A percentile compares a stretch with the other conserved stretches of the same genome.
These are phyloP conservation scores for Microascus cirrosus DNA, from an alignment of 2,329 filamentous ascomycete genomes.

Conservation along the genomic window DNA sequence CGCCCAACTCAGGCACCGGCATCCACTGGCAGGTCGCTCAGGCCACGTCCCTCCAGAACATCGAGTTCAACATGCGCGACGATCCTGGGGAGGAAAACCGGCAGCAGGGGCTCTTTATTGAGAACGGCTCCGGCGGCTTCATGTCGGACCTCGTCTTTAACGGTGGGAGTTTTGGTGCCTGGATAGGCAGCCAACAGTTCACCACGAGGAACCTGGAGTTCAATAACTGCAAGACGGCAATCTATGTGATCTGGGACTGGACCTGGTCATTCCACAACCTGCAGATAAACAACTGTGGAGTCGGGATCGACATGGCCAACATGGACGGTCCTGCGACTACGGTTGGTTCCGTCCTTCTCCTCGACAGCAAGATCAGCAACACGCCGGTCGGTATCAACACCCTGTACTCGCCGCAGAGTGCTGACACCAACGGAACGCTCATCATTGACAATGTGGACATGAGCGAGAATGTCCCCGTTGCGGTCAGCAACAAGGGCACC, in stretches of 20 bases:
- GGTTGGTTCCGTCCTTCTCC: constrained; percentile 74
- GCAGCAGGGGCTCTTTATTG: constrained; percentile 73
- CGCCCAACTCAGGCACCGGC: constrained; percentile 49
- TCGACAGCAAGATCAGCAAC: constrained; percentile 70
- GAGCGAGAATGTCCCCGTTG: constrained; percentile 49
- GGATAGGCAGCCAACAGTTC: constrained; percentile 80
- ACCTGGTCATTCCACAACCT: constrained; percentile 70
- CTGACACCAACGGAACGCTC: constrained; percentile 66
- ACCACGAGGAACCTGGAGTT: constrained; percentile 75
- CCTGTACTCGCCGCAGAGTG: constrained; percentile 52
- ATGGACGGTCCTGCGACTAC: constrained; percentile 48
- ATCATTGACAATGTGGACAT: constrained; percentile 89
- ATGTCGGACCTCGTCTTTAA: constrained; percentile 78
- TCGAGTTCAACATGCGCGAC: constrained; percentile 66
- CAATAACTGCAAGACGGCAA: constrained; percentile 69
- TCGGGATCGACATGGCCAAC: constrained; percentile 70
- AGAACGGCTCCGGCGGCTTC: constrained; percentile 76
- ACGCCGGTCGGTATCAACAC: constrained; percentile 69
- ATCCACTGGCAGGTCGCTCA: constrained; percentile 85
- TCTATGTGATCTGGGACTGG: constrained; percentile 93
- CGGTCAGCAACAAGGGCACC: constrained; percentile 50
- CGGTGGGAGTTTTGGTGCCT: constrained; percentile 66
- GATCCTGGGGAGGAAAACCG: constrained; percentile 53
- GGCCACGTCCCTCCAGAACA: constrained; percentile 70
- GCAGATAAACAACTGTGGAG: constrained; percentile 48